A percentile compares a stretch with the other conserved stretches of the same genome.
Evolutionary conservation across 106 monocot species (phyloP).

Genomic region (Allium cepa): DNA sequence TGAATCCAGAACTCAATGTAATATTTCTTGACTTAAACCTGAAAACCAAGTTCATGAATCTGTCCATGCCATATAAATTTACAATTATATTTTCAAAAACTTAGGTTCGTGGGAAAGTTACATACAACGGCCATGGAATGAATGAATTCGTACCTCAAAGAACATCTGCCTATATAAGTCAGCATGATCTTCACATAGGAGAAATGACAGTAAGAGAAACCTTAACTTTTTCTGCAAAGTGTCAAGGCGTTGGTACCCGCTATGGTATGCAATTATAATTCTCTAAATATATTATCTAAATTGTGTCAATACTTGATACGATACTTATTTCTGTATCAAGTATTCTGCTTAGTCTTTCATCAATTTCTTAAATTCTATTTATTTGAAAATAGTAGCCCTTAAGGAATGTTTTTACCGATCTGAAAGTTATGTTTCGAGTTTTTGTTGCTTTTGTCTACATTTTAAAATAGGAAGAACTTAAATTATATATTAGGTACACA

Average conservation of each 20-base stretch:
- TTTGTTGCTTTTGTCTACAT: too few relatives aligned
- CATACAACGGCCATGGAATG: constrained; percentile 8
- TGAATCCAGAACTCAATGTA: constrained; percentile 3
- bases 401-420: too few relatives aligned
- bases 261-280: not conserved
- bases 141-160: constrained; percentile 6
- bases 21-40: not conserved
- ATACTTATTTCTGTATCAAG: too few relatives aligned
- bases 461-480: too few relatives aligned
- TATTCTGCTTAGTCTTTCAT: too few relatives aligned
- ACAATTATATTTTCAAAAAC: not conserved
- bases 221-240: constrained; percentile 6
- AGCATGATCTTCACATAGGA: constrained; percentile 14
- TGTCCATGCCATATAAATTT: not conserved
- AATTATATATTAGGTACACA: too few relatives aligned
- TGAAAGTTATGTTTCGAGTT: too few relatives aligned
- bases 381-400: too few relatives aligned
- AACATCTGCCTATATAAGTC: constrained; percentile 8
- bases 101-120: constrained; percentile 1
- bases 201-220: constrained; percentile 13
- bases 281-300: too few relatives aligned
- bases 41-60: not conserved
- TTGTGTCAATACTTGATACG: too few relatives aligned
- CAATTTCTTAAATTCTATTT: too few relatives aligned
- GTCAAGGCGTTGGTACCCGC: constrained; percentile 11